Evolutionary conservation across 2,329 filamentous ascomycete genomes (phyloP).

Genomic region (Paramyrothecium roridum): DNA sequence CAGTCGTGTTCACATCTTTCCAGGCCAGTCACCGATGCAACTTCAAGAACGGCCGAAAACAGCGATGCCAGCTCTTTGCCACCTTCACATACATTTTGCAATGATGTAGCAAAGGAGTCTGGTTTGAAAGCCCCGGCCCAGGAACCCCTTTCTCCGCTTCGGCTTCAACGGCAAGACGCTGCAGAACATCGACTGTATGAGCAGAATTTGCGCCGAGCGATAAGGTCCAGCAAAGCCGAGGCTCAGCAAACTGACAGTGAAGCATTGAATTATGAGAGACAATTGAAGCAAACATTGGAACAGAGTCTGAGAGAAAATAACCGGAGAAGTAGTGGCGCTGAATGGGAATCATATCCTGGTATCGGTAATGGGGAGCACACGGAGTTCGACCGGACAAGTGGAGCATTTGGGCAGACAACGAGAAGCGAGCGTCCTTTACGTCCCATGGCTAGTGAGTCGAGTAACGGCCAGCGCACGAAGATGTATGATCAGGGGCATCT

Average conservation of each 20-base stretch:
- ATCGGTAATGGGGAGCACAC: constrained; percentile 25
- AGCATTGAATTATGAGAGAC: constrained; percentile 3
- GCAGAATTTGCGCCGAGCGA: constrained; percentile 4
- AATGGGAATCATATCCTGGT: background rate
- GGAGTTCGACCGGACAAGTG: constrained; percentile 29
- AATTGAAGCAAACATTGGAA: constrained; percentile 1
- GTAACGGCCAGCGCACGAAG: background rate
- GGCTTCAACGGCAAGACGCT: background rate
- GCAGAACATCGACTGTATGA: background rate
- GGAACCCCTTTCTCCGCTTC: background rate
- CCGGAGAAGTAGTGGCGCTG: background rate
- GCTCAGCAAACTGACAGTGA: constrained; percentile 1
- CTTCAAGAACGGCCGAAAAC: background rate
- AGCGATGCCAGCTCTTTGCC: background rate
- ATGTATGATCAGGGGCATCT: constrained; percentile 5
- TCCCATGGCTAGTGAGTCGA: background rate
- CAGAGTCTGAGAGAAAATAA: constrained; percentile 1
- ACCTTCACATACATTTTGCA: background rate
- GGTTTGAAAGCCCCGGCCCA: background rate
- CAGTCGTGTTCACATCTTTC: background rate
- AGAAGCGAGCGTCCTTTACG: too few species aligned
- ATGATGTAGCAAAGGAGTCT: background rate
- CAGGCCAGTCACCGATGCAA: background rate
- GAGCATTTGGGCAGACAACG: background rate
- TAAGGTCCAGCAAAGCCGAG: constrained; percentile 2